Percentiles rank a stretch among this genome's conserved stretches.
These are phyloP conservation scores for Croton laevigatus DNA, from an alignment of 441 rosid genomes.

Conservation along the genomic window DNA sequence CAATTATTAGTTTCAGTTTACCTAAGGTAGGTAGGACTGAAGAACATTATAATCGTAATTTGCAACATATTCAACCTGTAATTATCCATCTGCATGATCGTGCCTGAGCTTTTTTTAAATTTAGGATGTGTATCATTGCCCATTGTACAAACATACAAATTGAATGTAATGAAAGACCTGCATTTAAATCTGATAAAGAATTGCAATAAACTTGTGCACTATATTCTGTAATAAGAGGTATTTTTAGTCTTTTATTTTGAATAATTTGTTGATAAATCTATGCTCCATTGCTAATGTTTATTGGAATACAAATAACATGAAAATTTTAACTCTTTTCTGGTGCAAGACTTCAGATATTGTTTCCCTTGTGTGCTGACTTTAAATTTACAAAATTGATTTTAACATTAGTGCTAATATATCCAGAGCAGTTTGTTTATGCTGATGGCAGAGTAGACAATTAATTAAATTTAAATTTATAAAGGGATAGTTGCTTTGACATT, in stretches of 20 bases:
- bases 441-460: not conserved
- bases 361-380: not conserved
- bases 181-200: constrained; percentile 8
- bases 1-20: constrained; percentile 82
- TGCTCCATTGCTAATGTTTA: not conserved
- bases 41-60: constrained; percentile 21
- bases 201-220: not conserved
- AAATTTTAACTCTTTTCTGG: not conserved
- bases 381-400: not conserved
- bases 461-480: too few relatives aligned
- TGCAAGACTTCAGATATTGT: not conserved
- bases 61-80: constrained; percentile 31
- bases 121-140: constrained; percentile 42
- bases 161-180: constrained; percentile 22
- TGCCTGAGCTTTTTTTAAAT: constrained; percentile 40
- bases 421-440: not conserved
- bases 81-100: constrained; percentile 46
- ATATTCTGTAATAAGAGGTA: too few relatives aligned
- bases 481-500: too few relatives aligned
- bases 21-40: constrained; percentile 48
- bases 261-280: not conserved
- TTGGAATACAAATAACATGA: not conserved
- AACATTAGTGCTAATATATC: not conserved
- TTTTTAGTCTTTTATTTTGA: not conserved
- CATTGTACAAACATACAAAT: constrained; percentile 42